Conservation (phyloP, 495 filamentous ascomycete species). For the Penicillium cosmopolitanum region DNA sequence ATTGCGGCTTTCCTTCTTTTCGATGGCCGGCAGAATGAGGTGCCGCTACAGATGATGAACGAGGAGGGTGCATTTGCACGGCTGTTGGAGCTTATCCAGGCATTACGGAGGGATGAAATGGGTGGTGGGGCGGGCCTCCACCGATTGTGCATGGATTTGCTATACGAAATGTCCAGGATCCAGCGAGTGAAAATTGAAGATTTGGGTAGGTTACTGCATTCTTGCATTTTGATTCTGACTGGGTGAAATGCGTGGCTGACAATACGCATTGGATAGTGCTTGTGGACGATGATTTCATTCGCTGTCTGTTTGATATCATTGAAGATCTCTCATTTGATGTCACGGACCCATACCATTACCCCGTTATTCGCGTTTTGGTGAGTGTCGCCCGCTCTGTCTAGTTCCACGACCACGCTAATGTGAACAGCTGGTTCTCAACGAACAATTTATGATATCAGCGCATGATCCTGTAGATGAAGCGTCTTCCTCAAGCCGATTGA, state of each 20-base stretch:
- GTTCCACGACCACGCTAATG: not conserved
- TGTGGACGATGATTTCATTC: conserved; percentile 84
- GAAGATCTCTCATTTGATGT: conserved; percentile 87
- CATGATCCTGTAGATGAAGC: conserved; percentile 53
- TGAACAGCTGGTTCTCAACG: conserved; percentile 86
- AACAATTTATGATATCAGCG: conserved; percentile 91
- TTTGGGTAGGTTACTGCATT: conserved; percentile 52
- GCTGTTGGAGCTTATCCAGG: conserved; percentile 79
- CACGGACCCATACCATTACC: conserved; percentile 95
- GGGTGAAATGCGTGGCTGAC: not conserved
- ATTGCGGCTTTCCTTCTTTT: conserved; percentile 88
- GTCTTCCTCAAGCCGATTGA: conserved; percentile 56
- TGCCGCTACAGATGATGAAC: conserved; percentile 84
- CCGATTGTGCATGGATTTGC: conserved; percentile 78
- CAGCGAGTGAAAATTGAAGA: conserved; percentile 80
- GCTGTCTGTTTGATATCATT: conserved; percentile 83
- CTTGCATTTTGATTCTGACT: not conserved
- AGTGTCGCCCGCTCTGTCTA: conserved; percentile 23
- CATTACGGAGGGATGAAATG: conserved; percentile 61
- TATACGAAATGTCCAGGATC: conserved; percentile 97
- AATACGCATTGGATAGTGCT: conserved; percentile 41
- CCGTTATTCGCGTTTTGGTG: conserved; percentile 90
- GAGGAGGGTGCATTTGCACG: conserved; percentile 81
- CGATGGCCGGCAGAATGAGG: conserved; percentile 80
- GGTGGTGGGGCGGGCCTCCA: conserved; percentile 72